Percentiles rank a stretch among this genome's conserved stretches.
Conservation (phyloP, 768 basidiomycete genomes). For the Termitomyces sp. region DNA sequence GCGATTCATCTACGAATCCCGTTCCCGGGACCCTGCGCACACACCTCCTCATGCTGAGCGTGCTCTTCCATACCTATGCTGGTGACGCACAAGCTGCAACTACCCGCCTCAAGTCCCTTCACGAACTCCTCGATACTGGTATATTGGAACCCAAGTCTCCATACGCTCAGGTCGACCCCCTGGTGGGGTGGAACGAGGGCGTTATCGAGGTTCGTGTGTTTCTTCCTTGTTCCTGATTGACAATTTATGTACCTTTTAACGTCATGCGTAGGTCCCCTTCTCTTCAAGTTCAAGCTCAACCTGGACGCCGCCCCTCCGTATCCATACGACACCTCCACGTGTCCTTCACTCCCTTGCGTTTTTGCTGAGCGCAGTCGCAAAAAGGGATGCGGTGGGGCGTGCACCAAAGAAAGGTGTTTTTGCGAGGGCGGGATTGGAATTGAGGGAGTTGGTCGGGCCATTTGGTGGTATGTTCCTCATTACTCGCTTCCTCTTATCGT, state of each 20-base stretch:
- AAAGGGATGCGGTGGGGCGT: conserved; percentile 68
- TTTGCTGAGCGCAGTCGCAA: conserved; percentile 58
- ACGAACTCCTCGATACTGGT: conserved; percentile 62
- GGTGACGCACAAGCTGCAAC: conserved; percentile 44
- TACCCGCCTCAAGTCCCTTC: conserved; percentile 50
- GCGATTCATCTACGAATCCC: not conserved
- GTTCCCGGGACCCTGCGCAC: conserved; percentile 27
- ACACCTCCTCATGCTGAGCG: conserved; percentile 57
- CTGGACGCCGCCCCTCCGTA: conserved; percentile 24
- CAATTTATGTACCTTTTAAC: conserved; percentile 5
- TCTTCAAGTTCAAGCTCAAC: conserved; percentile 4
- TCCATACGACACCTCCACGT: conserved; percentile 66
- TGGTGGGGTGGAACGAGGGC: conserved; percentile 24
- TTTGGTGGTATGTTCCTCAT: conserved; percentile 21
- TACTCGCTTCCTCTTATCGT: not conserved
- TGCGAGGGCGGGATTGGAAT: conserved; percentile 52
- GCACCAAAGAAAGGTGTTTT: conserved; percentile 71
- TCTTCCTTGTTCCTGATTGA: conserved; percentile 2
- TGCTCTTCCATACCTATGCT: conserved; percentile 56
- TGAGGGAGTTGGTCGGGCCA: conserved; percentile 28
- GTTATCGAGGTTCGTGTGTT: conserved; percentile 23
- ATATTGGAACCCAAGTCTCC: conserved; percentile 24
- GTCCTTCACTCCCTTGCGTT: conserved; percentile 60
- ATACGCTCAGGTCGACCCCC: not conserved
- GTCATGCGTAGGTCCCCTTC: conserved; percentile 23